phyloP scores from a whole-genome alignment of 2,329 filamentous ascomycete species.

The Lachnellula occidentalis region DNA sequence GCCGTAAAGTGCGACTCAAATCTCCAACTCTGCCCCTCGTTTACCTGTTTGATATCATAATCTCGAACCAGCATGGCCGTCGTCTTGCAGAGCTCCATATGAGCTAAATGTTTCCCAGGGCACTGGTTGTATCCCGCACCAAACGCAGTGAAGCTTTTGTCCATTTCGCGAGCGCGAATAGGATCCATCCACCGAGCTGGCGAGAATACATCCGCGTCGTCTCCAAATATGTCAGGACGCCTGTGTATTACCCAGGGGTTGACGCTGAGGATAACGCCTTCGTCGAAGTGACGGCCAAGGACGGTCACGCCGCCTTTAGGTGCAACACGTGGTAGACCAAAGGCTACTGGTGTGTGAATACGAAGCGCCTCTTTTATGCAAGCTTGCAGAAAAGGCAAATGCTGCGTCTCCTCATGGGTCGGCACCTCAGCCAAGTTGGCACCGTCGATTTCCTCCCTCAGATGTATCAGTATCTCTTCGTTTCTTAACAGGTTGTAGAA shows the following conservation, averaged over 20 bases:
- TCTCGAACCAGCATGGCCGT: conserved; percentile 30
- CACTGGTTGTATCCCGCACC: conserved; percentile 35
- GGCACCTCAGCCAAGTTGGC: conserved; percentile 13
- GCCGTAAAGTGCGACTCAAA: conserved; percentile 32
- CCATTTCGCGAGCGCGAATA: conserved; percentile 19
- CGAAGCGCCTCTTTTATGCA: conserved; percentile 35
- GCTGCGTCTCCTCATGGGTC: conserved; percentile 27
- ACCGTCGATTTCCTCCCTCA: conserved; percentile 24
- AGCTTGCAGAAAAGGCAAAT: conserved; percentile 33
- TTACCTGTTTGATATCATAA: conserved; percentile 30
- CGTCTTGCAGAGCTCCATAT: conserved; percentile 34
- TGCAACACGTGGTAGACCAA: conserved; percentile 24
- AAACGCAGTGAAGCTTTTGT: conserved; percentile 29
- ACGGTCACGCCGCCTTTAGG: conserved; percentile 31
- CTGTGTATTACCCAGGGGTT: conserved; percentile 34
- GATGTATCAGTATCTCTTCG: conserved; percentile 19
- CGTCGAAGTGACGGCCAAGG: conserved; percentile 25
- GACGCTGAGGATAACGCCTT: conserved; percentile 30
- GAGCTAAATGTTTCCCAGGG: conserved; percentile 33
- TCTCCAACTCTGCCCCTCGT: conserved; percentile 28
- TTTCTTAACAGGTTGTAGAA: conserved; percentile 33
- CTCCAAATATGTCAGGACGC: conserved; percentile 28
- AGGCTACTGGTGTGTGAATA: conserved; percentile 30
- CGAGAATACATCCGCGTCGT: conserved; percentile 30
- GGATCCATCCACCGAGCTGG: conserved; percentile 32